Base-by-base conservation (phyloP, 495 filamentous ascomycete genomes). In the Eremomyces bilateralis region DNA sequence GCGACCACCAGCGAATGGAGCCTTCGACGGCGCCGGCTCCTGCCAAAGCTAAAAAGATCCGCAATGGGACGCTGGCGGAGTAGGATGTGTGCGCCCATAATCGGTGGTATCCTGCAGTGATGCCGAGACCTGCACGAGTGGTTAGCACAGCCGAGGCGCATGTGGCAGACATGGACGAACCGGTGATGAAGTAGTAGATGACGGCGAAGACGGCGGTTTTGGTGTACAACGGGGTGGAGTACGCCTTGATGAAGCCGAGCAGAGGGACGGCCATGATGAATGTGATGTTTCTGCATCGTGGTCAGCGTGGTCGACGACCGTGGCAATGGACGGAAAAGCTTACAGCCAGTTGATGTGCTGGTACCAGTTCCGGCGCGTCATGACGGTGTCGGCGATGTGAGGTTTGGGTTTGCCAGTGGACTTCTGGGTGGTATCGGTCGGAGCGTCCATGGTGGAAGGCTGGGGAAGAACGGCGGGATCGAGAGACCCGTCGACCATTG, bases 21-120 rank as follows among this genome's bases (percentile, higher is more conserved):
- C 90, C 90, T 50, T 99, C 79, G 35, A 95, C 90, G 35, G 85
- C 85, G 58, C 88, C 90, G 52, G 80, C 83, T 41, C 90, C 90
- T 46, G 79, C 74, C 38, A 73, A 74, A 38, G 90, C 90, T 43
- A 95, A 70, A 66, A 82, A 92, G 54, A 95, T 76, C 57, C 80
- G 78, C 31, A 99, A 67, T 21, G 83, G 85, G 4, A 80, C 56
- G 25, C 67, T 65, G n/a, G 83, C 90, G 34, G 81, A 85, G 63
- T 90, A 99, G 1, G 80, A 90, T 35, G 74, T 78, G 58, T 99
- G 90, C 47, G 85, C 80, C 47, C 47, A 50, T 15, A 50, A 44
- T 15, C 47, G 31, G 33, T 50, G 47, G 28, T 46, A 48, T 6
- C 41, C 46, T 42, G 51, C 44, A 21, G 52, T 51, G 20, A 52